Percentiles rank a stretch among this genome's conserved stretches.
These are phyloP conservation scores for Cutaneotrichosporon daszewskae DNA, from an alignment of 1,284 basidiomycete genomes.

Conservation along the genomic window DNA sequence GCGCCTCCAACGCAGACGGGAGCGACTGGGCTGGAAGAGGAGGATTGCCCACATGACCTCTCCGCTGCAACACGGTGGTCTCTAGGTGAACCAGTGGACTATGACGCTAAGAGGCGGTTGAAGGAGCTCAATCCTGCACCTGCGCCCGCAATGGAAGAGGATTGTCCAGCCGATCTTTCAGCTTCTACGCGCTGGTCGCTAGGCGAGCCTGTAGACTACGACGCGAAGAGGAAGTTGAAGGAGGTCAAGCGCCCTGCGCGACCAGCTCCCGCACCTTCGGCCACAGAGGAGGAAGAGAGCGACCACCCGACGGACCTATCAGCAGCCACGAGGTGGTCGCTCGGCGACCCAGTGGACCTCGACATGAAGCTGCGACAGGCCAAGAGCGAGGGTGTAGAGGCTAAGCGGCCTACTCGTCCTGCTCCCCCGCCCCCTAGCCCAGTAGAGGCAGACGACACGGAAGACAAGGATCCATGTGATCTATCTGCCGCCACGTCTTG, in stretches of 20 bases:
- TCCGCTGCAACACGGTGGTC: neutral
- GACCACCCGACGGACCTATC: neutral
- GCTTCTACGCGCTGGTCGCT: too few relatives aligned
- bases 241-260: neutral
- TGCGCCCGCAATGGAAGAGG: neutral
- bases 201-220: too few relatives aligned
- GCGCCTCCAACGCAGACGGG: too few relatives aligned
- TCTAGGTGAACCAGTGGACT: slow-evolving; percentile 1
- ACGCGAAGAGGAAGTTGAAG: too few relatives aligned
- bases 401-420: too few relatives aligned
- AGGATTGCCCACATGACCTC: slow-evolving; percentile 1
- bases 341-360: neutral
- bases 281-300: too few relatives aligned
- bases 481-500: neutral
- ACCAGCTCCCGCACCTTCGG: too few relatives aligned
- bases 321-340: neutral
- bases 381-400: too few relatives aligned
- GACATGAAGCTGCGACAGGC: neutral
- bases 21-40: too few relatives aligned
- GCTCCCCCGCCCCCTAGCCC: too few relatives aligned
- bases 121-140: neutral
- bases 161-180: neutral
- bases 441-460: too few relatives aligned
- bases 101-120: neutral
- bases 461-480: slow-evolving; percentile 1